Conservation (phyloP, 2,329 filamentous ascomycete genomes). For the Penicillium brasilianum region DNA sequence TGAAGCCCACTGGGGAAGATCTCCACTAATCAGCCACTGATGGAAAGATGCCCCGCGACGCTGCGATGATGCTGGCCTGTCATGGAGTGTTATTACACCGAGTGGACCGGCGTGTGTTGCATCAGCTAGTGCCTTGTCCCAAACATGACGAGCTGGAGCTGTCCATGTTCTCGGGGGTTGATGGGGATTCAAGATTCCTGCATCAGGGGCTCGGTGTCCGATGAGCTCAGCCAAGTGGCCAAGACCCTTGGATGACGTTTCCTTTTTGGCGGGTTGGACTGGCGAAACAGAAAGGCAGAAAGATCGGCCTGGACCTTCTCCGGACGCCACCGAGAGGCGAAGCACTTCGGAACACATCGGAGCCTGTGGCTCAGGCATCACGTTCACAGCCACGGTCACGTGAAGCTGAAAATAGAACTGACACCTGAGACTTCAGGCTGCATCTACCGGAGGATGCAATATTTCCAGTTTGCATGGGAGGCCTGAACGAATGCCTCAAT, state of each 20-base stretch:
- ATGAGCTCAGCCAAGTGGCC: not conserved
- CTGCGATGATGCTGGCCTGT: not conserved
- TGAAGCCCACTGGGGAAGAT: slow-evolving; percentile 9
- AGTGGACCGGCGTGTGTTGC: not conserved
- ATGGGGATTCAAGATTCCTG: not conserved
- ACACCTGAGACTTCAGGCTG: not conserved
- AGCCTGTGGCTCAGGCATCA: not conserved
- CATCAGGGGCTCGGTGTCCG: not conserved
- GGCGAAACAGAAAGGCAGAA: not conserved
- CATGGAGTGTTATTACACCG: not conserved
- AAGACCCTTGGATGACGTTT: slow-evolving; percentile 14
- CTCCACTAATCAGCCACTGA: slow-evolving; percentile 16
- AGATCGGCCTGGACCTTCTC: not conserved
- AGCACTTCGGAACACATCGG: slow-evolving; percentile 4
- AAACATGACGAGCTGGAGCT: not conserved
- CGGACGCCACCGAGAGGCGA: slow-evolving; percentile 17
- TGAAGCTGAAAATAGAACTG: slow-evolving; percentile 5
- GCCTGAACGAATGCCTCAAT: not conserved
- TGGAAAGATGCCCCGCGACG: not conserved
- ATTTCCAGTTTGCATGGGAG: not conserved
- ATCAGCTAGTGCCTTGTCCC: not conserved
- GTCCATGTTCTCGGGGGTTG: not conserved
- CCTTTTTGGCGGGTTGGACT: not conserved
- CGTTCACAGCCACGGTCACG: slow-evolving; percentile 8
- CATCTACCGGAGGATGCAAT: not conserved